Base-by-base conservation (phyloP, 2,329 filamentous ascomycete species). In the Westerdykella sp. region DNA sequence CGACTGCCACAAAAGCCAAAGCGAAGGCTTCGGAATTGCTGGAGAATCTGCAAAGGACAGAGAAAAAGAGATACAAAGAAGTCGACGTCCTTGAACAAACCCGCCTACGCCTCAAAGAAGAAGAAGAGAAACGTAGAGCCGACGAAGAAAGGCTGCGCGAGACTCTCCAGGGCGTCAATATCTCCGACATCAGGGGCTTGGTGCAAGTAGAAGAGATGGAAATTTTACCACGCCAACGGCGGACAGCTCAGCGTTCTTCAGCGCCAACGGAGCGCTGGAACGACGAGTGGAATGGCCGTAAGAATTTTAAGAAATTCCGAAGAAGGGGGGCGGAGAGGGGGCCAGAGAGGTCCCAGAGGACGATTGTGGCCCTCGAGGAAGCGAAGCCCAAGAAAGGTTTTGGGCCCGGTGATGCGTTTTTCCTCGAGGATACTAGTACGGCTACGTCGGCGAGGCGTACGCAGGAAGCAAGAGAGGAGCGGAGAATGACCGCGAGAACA, bases 301-400 rank as follows among this genome's bases (percentile, higher is more conserved):
- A 88, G 67, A 97, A 98, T 60, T 98, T 95, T 71, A 98, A 98
- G 66, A 85, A 81, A 55, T 98, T 98, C 60, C 74, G 79, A 41
- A 82, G 67, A 5, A 59, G 66, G 34, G 63, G 56, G 16, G 53
- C 45, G 47, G 66, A 53, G 59, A 63, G 48, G 41, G 66, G 59
- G 38, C 67, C 69, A n/a, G 66, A 68, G 28, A 9, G 25, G 25
- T 53, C 70, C 4, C 73, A 75, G 46, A 73, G 71, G 13, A 75
- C 85, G 28, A 85, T 94, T 32, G 79, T 95, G 4, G 69, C 76
- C 0, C 69, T 95, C 4, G 80, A 86, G 51, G 82, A 87, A 62
- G 84, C 82, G 14, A 54, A 58, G 16, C 80, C 79, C 56, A 76
- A 76, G 39, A 87, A 86, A 54, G 79, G 80, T 31, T 85, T 83